Base-by-base conservation (phyloP, 2,329 filamentous ascomycete species). In the Teratosphaeriaceae sp. region DNA sequence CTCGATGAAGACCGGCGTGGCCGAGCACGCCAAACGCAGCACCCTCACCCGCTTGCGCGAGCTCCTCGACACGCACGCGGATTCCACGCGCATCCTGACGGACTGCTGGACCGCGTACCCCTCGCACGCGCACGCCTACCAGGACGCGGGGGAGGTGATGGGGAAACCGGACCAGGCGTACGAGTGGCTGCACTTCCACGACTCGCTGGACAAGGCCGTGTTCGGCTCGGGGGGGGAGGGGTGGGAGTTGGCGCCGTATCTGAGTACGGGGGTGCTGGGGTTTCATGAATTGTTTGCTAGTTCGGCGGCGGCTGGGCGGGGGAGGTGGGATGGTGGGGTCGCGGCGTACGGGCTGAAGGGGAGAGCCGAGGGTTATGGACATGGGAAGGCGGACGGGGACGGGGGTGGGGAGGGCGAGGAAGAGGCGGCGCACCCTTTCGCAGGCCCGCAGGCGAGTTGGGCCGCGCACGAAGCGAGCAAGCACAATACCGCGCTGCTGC, bases 121-220 rank as follows among this genome's bases (percentile, higher is more conserved):
- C 0, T 80, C 79, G 31, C 85, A 88, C 0, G 80, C 79, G 31
- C 85, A 88, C 54, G 82, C 88, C 16, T 98, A 85, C 65, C 94
- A 96, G 67, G 92, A 98, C 62, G 92, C 98, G 64, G 84, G n/a
- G n/a, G n/a, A 82, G 1, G 84, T 87, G 53, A 79, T 98, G 23
- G 85, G 82, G 24, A 98, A 98, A 60, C 94, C 94, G 0, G 81
- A 84, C 52, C 70, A 77, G 1, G 87, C 87, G 1, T 94, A 95
- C 63, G 90, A 96, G 58, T 98, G 92, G 92, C 77, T 98, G 43
- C 75, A 94, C 63, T 97, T 98, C 65, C 86, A 96, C 64, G 92
- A 97, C 57, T 71, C 73, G 0, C 81, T 94, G 49, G 88, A 87
- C 19, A 81, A 82, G 1, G 80, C 82, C 29, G 75, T 97, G 1